Base-by-base conservation (phyloP, 2,329 filamentous ascomycete species). In the Pseudogymnoascus pannorum region DNA sequence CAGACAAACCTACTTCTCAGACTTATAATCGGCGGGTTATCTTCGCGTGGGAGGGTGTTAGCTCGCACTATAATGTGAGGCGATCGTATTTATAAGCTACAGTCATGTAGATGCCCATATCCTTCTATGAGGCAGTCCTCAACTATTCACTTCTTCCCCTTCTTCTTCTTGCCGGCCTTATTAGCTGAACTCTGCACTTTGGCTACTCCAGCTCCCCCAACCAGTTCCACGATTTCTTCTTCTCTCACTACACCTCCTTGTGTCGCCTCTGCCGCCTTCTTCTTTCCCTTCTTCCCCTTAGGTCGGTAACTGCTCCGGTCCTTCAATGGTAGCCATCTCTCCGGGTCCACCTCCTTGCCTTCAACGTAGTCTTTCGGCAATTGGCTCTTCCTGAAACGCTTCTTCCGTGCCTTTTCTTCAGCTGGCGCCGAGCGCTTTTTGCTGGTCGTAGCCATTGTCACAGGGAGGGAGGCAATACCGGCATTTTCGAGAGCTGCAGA, bases 281-380 rank as follows among this genome's bases (percentile, higher is more conserved):
- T 88, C 81, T 91, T 93, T 61, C 91, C 90, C 81, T 96, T 96
- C 78, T 89, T 92, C 5, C 92, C 92, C 78, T 94, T 96, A 6
- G 92, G 92, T 57, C 89, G 81, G 75, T 96, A 99, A 40, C 86
- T 89, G 68, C 89, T 94, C 62, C 94, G 83, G 73, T 99, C 94
- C 59, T 89, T 86, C 69, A 97, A 79, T 11, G 94, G 93, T 63
- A 99, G 76, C 94, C 94, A 99, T 65, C 94, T 82, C 75, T 99
- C 94, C 0, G 91, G 87, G 73, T 99, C 94, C 33, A 90, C 83
- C 66, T 86, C 87, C 79, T 92, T 95, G 68, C 81, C 84, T 59
- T 89, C 83, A 63, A 91, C 89, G 70, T 85, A 90, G 69, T 87
- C 82, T 75, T 90, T 91, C 31, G 88, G 88, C 69, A 89, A 78